These are phyloP conservation scores for Pisolithus microcarpus DNA, from an alignment of 768 basidiomycete genomes.

Conservation along the genomic window DNA sequence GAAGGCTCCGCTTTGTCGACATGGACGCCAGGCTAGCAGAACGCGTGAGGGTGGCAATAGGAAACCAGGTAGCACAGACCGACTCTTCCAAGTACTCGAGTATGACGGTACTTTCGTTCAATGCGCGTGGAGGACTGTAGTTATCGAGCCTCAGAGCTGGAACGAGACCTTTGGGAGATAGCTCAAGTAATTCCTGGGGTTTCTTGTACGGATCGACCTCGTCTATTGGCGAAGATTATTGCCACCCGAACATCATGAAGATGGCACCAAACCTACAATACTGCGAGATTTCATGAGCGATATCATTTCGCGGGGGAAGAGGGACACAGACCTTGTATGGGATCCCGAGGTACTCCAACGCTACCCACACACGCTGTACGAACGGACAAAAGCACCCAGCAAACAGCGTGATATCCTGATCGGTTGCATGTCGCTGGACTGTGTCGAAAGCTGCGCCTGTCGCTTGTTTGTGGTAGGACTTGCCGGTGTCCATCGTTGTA, in stretches of 20 bases:
- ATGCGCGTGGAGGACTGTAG: conserved; percentile 47
- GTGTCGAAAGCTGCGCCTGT: conserved; percentile 53
- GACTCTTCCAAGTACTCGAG: conserved; percentile 76
- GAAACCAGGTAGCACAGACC: conserved; percentile 12
- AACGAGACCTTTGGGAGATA: conserved; percentile 79
- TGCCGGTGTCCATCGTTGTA: conserved; percentile 29
- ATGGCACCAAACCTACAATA: conserved; percentile 29
- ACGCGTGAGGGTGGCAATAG: background rate
- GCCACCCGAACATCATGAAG: background rate
- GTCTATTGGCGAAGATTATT: conserved; percentile 32
- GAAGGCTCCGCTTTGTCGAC: conserved; percentile 42
- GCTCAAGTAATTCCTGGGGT: conserved; percentile 67
- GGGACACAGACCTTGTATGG: conserved; percentile 52
- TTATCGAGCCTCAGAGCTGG: conserved; percentile 56
- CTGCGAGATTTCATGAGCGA: conserved; percentile 12
- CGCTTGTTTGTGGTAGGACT: conserved; percentile 33
- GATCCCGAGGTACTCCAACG: conserved; percentile 61
- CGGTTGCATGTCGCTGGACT: conserved; percentile 38
- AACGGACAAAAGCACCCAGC: conserved; percentile 75
- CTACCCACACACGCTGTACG: conserved; percentile 75
- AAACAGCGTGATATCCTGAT: conserved; percentile 58
- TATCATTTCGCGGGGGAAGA: background rate
- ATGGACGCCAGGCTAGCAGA: conserved; percentile 41
- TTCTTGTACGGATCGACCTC: conserved; percentile 84
- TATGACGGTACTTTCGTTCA: conserved; percentile 79